These are phyloP conservation scores for Cryptococcus wingfieldii DNA, from an alignment of 1,284 basidiomycete species.

Conservation along the genomic window DNA sequence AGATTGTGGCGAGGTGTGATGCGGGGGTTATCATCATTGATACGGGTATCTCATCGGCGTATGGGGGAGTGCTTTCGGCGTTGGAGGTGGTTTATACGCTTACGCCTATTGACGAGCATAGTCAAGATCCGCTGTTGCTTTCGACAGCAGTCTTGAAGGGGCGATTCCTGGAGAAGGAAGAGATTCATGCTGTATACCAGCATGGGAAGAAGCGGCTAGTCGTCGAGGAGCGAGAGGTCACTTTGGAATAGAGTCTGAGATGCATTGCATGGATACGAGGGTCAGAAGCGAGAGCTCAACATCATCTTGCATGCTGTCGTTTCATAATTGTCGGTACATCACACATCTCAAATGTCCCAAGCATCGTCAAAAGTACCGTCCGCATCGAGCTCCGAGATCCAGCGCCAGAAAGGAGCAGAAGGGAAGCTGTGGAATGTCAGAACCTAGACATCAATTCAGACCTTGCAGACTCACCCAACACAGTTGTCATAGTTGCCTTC, in stretches of 20 bases:
- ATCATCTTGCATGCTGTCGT: neutral
- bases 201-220: conserved; percentile 36
- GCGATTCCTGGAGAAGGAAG: conserved; percentile 68
- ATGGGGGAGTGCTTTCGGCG: conserved; percentile 83
- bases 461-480: conserved; percentile 56
- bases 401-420: conserved; percentile 44
- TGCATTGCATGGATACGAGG: neutral
- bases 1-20: conserved; percentile 73
- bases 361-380: conserved; percentile 45
- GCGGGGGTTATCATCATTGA: conserved; percentile 90
- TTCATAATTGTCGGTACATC: neutral
- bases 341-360: conserved; percentile 14
- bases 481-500: conserved; percentile 92
- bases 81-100: conserved; percentile 78
- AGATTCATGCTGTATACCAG: conserved; percentile 69
- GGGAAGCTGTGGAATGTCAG: conserved; percentile 32
- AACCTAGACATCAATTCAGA: neutral
- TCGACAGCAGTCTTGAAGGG: conserved; percentile 2
- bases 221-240: conserved; percentile 32
- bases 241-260: conserved; percentile 8
- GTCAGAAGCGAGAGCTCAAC: neutral
- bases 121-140: conserved; percentile 28
- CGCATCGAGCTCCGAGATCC: conserved; percentile 44
- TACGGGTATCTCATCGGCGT: conserved; percentile 78
- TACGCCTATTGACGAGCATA: conserved; percentile 27